Evolutionary conservation across 495 filamentous ascomycete species (phyloP).

Genomic region (Glonium stellatum): DNA sequence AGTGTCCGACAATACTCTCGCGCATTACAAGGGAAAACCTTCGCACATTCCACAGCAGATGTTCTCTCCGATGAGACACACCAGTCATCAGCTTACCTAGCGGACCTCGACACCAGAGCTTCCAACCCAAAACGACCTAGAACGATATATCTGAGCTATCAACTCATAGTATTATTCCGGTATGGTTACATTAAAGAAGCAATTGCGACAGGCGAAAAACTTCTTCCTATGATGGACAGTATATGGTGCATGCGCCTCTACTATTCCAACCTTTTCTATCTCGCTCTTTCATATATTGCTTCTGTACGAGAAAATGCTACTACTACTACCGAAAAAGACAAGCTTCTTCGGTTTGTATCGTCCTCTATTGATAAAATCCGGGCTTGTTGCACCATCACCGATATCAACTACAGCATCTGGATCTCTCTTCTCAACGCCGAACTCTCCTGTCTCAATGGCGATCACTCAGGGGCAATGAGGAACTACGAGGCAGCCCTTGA

Average conservation of each 20-base stretch:
- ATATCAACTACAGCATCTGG: slow-evolving; percentile 77
- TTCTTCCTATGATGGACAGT: slow-evolving; percentile 50
- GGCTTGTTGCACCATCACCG: slow-evolving; percentile 58
- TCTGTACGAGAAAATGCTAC: slow-evolving; percentile 51
- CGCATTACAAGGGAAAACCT: slow-evolving; percentile 79
- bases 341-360: slow-evolving; percentile 49
- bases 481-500: slow-evolving; percentile 72
- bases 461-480: slow-evolving; percentile 55
- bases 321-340: slow-evolving; percentile 44
- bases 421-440: slow-evolving; percentile 67
- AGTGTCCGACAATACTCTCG: slow-evolving; percentile 65
- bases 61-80: slow-evolving; percentile 71
- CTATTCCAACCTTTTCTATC: slow-evolving; percentile 59
- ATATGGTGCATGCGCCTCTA: slow-evolving; percentile 69
- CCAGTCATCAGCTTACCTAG: slow-evolving; percentile 56
- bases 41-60: slow-evolving; percentile 45
- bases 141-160: slow-evolving; percentile 65
- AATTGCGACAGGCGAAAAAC: slow-evolving; percentile 57
- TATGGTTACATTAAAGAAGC: slow-evolving; percentile 69
- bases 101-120: slow-evolving; percentile 43
- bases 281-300: slow-evolving; percentile 59
- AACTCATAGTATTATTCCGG: slow-evolving; percentile 64
- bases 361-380: slow-evolving; percentile 59
- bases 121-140: slow-evolving; percentile 46
- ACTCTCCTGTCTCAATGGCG: slow-evolving; percentile 55